Conservation (phyloP, 495 filamentous ascomycete species). For the Penicillium argentinense region DNA sequence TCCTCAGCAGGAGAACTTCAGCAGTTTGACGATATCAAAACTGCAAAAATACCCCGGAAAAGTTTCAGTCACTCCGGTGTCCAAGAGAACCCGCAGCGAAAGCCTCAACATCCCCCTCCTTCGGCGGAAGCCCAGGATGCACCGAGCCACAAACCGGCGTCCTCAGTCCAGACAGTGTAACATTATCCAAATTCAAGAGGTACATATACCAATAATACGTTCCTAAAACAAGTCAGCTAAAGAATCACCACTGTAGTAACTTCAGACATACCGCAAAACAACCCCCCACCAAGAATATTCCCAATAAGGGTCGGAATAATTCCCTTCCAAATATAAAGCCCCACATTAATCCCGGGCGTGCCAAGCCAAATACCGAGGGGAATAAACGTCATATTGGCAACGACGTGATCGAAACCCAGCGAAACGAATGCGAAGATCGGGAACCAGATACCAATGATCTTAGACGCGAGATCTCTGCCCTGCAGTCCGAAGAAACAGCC, state of each 20-base stretch:
- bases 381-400: constrained; percentile 67
- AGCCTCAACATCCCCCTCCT: too few relatives aligned
- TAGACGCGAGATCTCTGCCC: constrained; percentile 55
- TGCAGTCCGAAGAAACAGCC: constrained; percentile 57
- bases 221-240: constrained; percentile 12
- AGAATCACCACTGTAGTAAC: not conserved
- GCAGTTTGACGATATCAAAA: too few relatives aligned
- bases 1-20: too few relatives aligned
- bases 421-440: constrained; percentile 61
- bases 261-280: constrained; percentile 43
- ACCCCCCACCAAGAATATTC: constrained; percentile 56
- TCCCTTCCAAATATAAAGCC: constrained; percentile 64
- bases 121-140: too few relatives aligned
- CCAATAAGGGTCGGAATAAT: constrained; percentile 59
- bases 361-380: constrained; percentile 55
- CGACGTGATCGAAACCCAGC: constrained; percentile 60
- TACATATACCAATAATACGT: constrained; percentile 55
- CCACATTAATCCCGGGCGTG: constrained; percentile 48
- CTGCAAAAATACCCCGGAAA: too few relatives aligned
- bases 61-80: too few relatives aligned
- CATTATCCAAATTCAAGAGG: constrained; percentile 23
- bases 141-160: too few relatives aligned
- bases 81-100: too few relatives aligned
- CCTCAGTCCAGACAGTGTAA: not conserved
- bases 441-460: constrained; percentile 64